Evolutionary conservation across 1,284 basidiomycete species (phyloP).

Genomic region (Rhodotorula sp.): DNA sequence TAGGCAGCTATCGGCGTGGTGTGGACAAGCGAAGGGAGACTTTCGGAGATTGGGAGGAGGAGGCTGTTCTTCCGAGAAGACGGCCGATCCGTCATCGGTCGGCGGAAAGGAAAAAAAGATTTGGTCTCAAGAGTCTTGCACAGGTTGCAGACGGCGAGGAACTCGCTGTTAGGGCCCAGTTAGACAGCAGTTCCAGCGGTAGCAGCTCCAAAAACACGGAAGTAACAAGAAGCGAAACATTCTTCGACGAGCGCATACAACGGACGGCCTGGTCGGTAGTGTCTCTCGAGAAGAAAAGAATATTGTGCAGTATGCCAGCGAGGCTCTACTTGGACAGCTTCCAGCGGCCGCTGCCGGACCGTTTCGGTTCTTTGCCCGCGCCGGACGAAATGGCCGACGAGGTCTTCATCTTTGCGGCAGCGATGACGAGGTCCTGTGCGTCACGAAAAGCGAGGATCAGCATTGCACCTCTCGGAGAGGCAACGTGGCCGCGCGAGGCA

Average conservation of each 20-base stretch:
- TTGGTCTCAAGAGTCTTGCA: background rate
- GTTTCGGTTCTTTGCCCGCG: constrained; percentile 9
- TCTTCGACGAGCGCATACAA: too few species aligned
- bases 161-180: too few species aligned
- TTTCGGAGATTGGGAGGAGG: background rate
- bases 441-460: background rate
- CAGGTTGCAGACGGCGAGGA: too few species aligned
- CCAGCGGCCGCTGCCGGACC: constrained; percentile 27
- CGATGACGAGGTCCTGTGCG: constrained; percentile 39
- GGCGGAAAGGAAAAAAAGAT: too few species aligned
- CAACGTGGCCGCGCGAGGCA: background rate
- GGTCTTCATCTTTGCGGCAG: constrained; percentile 40
- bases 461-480: background rate
- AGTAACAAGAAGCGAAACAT: background rate
- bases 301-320: background rate
- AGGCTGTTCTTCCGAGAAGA: too few species aligned
- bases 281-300: background rate
- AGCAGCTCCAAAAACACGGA: too few species aligned
- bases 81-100: too few species aligned
- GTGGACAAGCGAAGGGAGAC: background rate
- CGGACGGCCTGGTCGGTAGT: too few species aligned
- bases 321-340: constrained; percentile 5
- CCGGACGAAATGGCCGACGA: constrained; percentile 4
- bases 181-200: too few species aligned
- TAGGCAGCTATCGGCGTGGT: background rate